Conservation (phyloP, 192 early-diverging fungal genomes). For the Pilaira anomala region DNA sequence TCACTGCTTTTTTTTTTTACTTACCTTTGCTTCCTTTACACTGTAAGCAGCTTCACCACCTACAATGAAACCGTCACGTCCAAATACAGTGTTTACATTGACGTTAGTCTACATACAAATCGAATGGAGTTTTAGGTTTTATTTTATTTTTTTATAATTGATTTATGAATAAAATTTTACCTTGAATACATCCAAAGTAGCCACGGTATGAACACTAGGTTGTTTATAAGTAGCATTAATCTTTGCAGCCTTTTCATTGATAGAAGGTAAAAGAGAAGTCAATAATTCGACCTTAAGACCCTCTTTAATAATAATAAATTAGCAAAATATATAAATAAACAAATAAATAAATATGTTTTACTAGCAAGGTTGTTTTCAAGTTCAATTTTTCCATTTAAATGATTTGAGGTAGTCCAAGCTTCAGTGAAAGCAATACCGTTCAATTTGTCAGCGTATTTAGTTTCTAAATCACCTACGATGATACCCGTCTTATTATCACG, state of each 20-base stretch:
- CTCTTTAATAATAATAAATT: slow-evolving; percentile 39
- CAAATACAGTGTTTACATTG: slow-evolving; percentile 83
- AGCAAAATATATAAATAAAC: not conserved
- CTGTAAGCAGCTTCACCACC: slow-evolving; percentile 96
- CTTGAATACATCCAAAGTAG: slow-evolving; percentile 91
- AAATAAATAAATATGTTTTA: slow-evolving; percentile 6
- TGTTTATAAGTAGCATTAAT: slow-evolving; percentile 94
- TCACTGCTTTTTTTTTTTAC: not conserved
- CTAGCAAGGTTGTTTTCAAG: slow-evolving; percentile 87
- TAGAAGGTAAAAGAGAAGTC: slow-evolving; percentile 80
- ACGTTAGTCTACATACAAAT: slow-evolving; percentile 63
- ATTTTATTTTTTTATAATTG: too few species aligned
- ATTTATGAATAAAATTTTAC: too few species aligned
- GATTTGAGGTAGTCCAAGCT: slow-evolving; percentile 94
- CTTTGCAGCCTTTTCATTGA: slow-evolving; percentile 77
- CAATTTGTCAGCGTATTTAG: slow-evolving; percentile 93
- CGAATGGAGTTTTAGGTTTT: too few species aligned
- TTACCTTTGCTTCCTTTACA: slow-evolving; percentile 78
- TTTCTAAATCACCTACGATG: slow-evolving; percentile 96
- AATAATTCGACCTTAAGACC: slow-evolving; percentile 93
- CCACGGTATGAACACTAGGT: slow-evolving; percentile 84
- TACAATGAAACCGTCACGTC: slow-evolving; percentile 82
- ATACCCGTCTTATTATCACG: slow-evolving; percentile 94
- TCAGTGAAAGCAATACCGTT: slow-evolving; percentile 95
- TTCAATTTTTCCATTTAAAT: slow-evolving; percentile 90